phyloP scores from a whole-genome alignment of 140 eudicot species.

The Anethum foeniculum region DNA sequence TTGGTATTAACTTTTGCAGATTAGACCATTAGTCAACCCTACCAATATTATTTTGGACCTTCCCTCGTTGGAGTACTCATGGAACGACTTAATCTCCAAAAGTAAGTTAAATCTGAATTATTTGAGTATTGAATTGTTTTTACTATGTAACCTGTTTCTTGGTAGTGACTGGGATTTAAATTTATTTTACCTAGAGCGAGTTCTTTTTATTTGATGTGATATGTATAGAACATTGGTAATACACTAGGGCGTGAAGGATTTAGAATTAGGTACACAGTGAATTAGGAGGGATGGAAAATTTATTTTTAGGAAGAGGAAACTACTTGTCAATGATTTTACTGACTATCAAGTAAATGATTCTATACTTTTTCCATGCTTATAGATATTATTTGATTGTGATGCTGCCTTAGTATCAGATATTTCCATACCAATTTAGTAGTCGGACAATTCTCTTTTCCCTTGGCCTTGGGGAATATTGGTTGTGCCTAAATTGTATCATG shows the following conservation, averaged over 20 bases:
- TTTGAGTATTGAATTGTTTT: neutral
- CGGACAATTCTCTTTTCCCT: neutral
- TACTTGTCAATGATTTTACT: neutral
- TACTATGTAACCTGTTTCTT: neutral
- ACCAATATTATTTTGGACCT: slow-evolving; percentile 51
- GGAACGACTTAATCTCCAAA: slow-evolving; percentile 86
- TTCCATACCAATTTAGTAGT: neutral
- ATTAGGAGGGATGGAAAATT: neutral
- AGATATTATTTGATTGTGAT: neutral
- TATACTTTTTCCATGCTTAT: neutral
- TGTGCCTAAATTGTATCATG: neutral
- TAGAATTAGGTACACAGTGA: neutral
- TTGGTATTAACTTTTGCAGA: slow-evolving; percentile 37
- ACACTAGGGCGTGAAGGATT: neutral
- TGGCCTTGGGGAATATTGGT: neutral
- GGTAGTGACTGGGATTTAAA: neutral
- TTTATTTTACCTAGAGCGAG: neutral
- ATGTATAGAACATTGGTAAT: neutral
- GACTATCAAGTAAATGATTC: neutral
- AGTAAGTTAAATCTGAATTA: slow-evolving; percentile 31
- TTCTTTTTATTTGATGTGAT: neutral
- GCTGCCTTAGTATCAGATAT: neutral
- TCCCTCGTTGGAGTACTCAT: slow-evolving; percentile 60
- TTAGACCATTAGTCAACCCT: slow-evolving; percentile 75
- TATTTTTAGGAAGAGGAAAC: neutral